phyloP scores from a whole-genome alignment of 1,139 yeast species.

The Taphrina flavorubra region DNA sequence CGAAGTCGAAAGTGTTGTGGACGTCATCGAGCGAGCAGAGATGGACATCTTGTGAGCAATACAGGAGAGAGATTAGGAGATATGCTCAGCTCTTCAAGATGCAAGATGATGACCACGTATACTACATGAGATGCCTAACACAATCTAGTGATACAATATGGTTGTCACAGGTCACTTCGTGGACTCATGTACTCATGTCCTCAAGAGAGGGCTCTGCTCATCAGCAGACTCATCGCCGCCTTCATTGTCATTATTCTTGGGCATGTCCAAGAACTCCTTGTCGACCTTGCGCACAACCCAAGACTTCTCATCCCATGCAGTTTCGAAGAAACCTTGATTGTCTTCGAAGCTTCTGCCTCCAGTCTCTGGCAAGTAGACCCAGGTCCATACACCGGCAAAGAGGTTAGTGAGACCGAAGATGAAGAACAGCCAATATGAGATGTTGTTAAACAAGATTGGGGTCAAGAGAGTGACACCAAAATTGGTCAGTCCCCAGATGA shows the following conservation, averaged over 20 bases:
- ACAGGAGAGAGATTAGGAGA: too few relatives aligned
- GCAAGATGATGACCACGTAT: neutral
- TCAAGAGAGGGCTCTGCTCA: conserved; percentile 14
- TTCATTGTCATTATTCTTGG: neutral
- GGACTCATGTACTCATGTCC: neutral
- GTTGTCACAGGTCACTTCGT: too few relatives aligned
- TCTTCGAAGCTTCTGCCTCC: conserved; percentile 40
- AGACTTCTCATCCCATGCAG: conserved; percentile 33
- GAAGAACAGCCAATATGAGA: conserved; percentile 30
- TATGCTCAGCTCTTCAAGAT: neutral
- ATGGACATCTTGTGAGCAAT: too few relatives aligned
- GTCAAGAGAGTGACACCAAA: conserved; percentile 35
- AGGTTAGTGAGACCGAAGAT: conserved; percentile 31
- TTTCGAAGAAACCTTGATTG: conserved; percentile 34
- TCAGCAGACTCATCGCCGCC: neutral
- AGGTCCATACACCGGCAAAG: conserved; percentile 31
- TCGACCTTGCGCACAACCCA: conserved; percentile 36
- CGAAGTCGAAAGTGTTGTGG: neutral
- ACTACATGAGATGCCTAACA: too few relatives aligned
- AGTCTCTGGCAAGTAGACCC: conserved; percentile 33
- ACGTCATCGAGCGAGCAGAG: too few relatives aligned
- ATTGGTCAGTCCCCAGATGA: conserved; percentile 38
- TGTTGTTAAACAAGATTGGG: conserved; percentile 35
- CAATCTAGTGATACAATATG: too few relatives aligned
- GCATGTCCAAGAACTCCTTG: conserved; percentile 36